Percentiles rank a stretch among this genome's conserved stretches.
Evolutionary conservation across 2,329 filamentous ascomycete genomes (phyloP).

Genomic region (Zymoseptoria crescenta): DNA sequence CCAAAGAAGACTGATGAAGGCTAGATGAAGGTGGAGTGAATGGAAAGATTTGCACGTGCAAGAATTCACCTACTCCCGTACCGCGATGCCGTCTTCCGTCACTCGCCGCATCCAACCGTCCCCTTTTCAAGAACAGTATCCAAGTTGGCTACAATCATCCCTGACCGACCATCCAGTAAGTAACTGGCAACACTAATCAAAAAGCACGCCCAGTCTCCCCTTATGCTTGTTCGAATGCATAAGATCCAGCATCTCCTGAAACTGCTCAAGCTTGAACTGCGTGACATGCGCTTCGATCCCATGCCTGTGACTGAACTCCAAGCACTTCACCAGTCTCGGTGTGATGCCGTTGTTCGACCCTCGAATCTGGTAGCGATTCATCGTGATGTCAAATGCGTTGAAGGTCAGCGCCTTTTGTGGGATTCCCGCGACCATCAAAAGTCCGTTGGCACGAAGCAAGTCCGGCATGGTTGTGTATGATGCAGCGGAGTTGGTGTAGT

Average conservation of each 20-base stretch:
- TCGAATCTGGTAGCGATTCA: slow-evolving; percentile 9
- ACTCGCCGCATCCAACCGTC: too few relatives aligned
- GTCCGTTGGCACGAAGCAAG: slow-evolving; percentile 9
- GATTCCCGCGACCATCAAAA: slow-evolving; percentile 14
- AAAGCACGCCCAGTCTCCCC: slow-evolving; percentile 8
- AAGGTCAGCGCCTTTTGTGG: slow-evolving; percentile 14
- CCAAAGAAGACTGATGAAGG: too few relatives aligned
- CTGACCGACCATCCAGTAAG: too few relatives aligned
- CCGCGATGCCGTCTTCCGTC: too few relatives aligned
- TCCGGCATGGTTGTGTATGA: slow-evolving; percentile 5
- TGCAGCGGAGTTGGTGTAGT: slow-evolving; percentile 14
- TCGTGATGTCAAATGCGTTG: slow-evolving; percentile 11
- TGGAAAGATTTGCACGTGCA: too few relatives aligned
- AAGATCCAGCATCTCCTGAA: slow-evolving; percentile 12
- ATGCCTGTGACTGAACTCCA: slow-evolving; percentile 13
- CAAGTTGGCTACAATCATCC: too few relatives aligned
- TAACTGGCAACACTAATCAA: slow-evolving; percentile 1
- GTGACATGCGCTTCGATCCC: slow-evolving; percentile 12
- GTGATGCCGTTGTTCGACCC: slow-evolving; percentile 13
- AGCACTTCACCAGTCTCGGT: slow-evolving; percentile 9
- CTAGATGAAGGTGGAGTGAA: too few relatives aligned
- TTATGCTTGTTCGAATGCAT: slow-evolving; percentile 12
- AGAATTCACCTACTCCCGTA: too few relatives aligned
- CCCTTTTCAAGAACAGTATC: too few relatives aligned
- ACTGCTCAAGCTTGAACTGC: slow-evolving; percentile 13